These are phyloP conservation scores for Neurospora sp. DNA, from an alignment of 495 filamentous ascomycete species.

Conservation along the genomic window DNA sequence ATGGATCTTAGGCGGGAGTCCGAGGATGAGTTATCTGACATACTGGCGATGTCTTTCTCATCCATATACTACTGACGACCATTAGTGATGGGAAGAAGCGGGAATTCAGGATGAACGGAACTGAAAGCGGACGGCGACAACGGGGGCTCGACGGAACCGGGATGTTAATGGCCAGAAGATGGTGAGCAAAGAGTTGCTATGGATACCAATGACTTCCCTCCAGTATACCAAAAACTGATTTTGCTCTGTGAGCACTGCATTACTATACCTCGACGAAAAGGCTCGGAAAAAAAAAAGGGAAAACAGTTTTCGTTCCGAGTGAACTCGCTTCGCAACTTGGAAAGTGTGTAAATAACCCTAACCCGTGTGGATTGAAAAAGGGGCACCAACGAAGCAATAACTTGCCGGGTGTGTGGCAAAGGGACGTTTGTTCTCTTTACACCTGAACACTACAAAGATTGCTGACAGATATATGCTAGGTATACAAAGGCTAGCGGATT, in stretches of 20 bases:
- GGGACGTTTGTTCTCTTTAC: background rate
- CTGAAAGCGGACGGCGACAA: background rate
- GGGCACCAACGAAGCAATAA: background rate
- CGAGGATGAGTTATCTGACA: background rate
- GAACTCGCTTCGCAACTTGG: background rate
- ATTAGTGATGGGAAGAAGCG: background rate
- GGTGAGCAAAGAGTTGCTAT: background rate
- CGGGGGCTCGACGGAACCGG: background rate
- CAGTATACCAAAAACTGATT: background rate
- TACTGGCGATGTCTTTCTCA: background rate
- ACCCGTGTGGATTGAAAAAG: background rate
- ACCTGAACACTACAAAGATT: background rate
- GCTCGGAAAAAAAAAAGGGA: background rate
- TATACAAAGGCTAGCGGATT: background rate
- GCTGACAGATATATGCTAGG: background rate
- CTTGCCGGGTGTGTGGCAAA: background rate
- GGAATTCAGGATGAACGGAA: background rate
- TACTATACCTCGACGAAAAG: background rate
- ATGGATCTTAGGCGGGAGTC: background rate
- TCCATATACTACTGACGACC: background rate
- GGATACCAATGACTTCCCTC: background rate
- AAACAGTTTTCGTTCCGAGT: background rate
- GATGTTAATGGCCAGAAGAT: background rate
- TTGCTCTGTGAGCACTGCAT: background rate
- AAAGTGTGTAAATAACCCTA: background rate